Evolutionary conservation across 345 rosid genomes (phyloP).

Genomic region (Gossypium arboreum): DNA sequence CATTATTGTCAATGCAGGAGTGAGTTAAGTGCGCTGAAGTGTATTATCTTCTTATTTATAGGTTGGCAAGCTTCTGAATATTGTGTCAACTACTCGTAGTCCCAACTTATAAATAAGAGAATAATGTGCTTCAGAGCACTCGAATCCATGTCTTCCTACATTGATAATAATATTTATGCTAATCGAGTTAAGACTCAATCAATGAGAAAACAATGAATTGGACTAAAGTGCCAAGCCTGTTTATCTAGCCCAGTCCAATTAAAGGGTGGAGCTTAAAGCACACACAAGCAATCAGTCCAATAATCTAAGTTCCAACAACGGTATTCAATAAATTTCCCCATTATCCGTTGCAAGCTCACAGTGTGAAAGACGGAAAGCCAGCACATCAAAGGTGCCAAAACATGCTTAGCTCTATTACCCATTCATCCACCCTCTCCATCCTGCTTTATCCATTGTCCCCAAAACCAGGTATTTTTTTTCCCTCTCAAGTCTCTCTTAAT

Average conservation of each 20-base stretch:
- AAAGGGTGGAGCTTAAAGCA: not conserved
- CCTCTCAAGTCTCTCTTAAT: not conserved
- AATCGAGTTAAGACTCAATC: too few species aligned
- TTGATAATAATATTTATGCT: accelerated
- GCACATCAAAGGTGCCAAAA: not conserved
- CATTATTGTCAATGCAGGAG: too few species aligned
- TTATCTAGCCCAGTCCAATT: not conserved
- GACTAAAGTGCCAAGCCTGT: not conserved
- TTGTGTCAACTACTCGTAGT: too few species aligned
- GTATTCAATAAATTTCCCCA: not conserved
- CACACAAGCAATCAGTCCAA: not conserved
- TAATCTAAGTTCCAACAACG: not conserved
- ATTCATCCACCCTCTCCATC: not conserved
- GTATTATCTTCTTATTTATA: too few species aligned
- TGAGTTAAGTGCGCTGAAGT: too few species aligned
- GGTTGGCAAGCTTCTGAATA: accelerated
- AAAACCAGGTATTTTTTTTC: not conserved
- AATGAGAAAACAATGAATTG: too few species aligned
- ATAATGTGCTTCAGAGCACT: accelerated
- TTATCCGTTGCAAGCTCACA: not conserved
- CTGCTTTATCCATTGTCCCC: slow-evolving; percentile 1
- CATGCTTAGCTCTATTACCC: not conserved
- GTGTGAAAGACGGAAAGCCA: not conserved
- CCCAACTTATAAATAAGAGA: too few species aligned
- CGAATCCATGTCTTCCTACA: accelerated